Evolutionary conservation across 108 stramenopile genomes (phyloP).

Genomic region (Skeletonema potamos): DNA sequence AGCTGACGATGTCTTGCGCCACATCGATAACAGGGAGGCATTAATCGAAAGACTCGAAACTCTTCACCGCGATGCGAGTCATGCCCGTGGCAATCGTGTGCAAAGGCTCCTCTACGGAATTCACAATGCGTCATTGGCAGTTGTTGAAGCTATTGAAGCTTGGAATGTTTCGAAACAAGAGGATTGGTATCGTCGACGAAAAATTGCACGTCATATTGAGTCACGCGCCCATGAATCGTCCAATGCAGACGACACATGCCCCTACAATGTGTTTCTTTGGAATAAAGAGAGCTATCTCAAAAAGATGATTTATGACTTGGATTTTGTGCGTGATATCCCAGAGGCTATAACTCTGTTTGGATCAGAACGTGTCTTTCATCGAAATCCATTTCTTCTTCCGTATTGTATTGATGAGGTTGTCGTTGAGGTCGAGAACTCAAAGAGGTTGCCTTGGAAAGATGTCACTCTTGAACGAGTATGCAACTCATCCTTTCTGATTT

Average conservation of each 20-base stretch:
- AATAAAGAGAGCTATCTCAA: slow-evolving; percentile 33
- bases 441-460: slow-evolving; percentile 24
- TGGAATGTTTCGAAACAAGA: slow-evolving; percentile 36
- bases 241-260: neutral
- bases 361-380: slow-evolving; percentile 17
- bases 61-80: slow-evolving; percentile 13
- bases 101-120: slow-evolving; percentile 30
- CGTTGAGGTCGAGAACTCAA: neutral
- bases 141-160: slow-evolving; percentile 25
- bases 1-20: slow-evolving; percentile 25
- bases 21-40: slow-evolving; percentile 27
- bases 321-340: slow-evolving; percentile 32
- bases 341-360: slow-evolving; percentile 23
- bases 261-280: slow-evolving; percentile 30
- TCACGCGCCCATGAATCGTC: neutral
- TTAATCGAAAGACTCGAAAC: slow-evolving; percentile 22
- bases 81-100: slow-evolving; percentile 19
- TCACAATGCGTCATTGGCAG: slow-evolving; percentile 31
- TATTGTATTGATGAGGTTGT: slow-evolving; percentile 16
- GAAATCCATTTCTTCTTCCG: slow-evolving; percentile 37
- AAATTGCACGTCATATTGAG: slow-evolving; percentile 10
- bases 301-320: slow-evolving; percentile 41
- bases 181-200: slow-evolving; percentile 21
- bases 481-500: slow-evolving; percentile 12
- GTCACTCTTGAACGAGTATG: slow-evolving; percentile 14